Conservation (phyloP, 495 filamentous ascomycete species). For the Amorphotheca resinae region DNA sequence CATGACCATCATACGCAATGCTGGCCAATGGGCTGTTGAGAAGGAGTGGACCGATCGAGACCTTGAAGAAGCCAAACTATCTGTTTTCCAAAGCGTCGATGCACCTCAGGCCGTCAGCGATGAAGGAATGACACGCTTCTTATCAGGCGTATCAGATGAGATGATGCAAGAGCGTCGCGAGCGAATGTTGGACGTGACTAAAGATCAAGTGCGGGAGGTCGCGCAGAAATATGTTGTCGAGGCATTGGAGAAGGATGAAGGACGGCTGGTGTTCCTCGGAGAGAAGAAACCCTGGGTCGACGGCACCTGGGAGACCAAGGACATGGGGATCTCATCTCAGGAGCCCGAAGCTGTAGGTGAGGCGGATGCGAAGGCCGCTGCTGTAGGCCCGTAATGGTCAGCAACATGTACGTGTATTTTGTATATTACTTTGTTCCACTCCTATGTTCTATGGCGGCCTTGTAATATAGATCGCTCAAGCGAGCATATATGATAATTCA, state of each 20-base stretch:
- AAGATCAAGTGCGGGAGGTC: conserved; percentile 63
- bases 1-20: conserved; percentile 69
- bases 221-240: conserved; percentile 76
- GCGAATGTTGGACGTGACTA: conserved; percentile 76
- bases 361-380: conserved; percentile 16
- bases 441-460: not conserved
- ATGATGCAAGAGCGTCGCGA: conserved; percentile 84
- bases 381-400: conserved; percentile 12
- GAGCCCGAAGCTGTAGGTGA: conserved; percentile 10
- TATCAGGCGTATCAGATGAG: conserved; percentile 71
- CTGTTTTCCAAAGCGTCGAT: conserved; percentile 92
- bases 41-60: conserved; percentile 77
- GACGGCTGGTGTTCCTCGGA: conserved; percentile 61
- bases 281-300: conserved; percentile 72
- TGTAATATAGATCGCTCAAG: conserved; percentile 1
- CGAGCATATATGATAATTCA: too few relatives aligned
- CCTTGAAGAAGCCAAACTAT: conserved; percentile 89
- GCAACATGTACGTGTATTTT: conserved; percentile 4
- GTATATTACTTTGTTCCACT: conserved; percentile 20
- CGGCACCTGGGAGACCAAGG: conserved; percentile 35
- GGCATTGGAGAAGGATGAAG: conserved; percentile 37
- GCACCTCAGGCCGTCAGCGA: conserved; percentile 77
- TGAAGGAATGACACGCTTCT: conserved; percentile 76
- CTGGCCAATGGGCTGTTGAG: conserved; percentile 73
- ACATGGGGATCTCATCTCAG: conserved; percentile 32